Percentiles rank a stretch among this genome's conserved stretches.
Evolutionary conservation across 1,284 basidiomycete species (phyloP).

Genomic region (Leccinum huronense): DNA sequence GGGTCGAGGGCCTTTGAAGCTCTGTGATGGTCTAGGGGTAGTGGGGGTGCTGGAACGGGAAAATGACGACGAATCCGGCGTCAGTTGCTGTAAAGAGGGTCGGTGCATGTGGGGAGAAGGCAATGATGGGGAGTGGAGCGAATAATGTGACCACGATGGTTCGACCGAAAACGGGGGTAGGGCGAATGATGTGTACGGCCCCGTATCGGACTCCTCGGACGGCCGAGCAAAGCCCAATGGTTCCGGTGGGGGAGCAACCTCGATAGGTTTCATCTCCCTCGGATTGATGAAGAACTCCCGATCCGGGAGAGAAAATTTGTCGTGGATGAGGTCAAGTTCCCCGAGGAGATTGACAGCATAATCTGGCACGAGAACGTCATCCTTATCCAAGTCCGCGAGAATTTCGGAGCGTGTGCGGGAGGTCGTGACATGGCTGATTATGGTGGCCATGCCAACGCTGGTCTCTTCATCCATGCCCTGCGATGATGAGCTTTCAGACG

Average conservation of each 20-base stretch:
- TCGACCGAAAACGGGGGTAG: slow-evolving; percentile 30
- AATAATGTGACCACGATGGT: slow-evolving; percentile 22
- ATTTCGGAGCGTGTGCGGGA: slow-evolving; percentile 33
- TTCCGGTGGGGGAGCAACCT: slow-evolving; percentile 29
- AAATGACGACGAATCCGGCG: slow-evolving; percentile 33
- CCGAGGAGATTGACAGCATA: slow-evolving; percentile 35
- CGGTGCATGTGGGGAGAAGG: slow-evolving; percentile 26
- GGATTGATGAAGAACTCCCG: slow-evolving; percentile 32
- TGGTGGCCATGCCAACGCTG: slow-evolving; percentile 28
- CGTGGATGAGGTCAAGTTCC: slow-evolving; percentile 34
- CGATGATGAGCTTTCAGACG: slow-evolving; percentile 28
- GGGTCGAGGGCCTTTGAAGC: slow-evolving; percentile 26
- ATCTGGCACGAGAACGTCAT: slow-evolving; percentile 32
- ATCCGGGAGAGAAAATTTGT: slow-evolving; percentile 32
- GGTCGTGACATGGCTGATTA: slow-evolving; percentile 30
- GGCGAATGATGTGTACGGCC: slow-evolving; percentile 35
- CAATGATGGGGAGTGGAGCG: slow-evolving; percentile 21
- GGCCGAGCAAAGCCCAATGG: slow-evolving; percentile 19
- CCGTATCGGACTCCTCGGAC: slow-evolving; percentile 35
- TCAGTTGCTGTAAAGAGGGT: slow-evolving; percentile 31
- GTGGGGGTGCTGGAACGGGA: slow-evolving; percentile 36
- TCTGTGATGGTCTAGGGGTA: slow-evolving; percentile 29
- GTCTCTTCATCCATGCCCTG: slow-evolving; percentile 20
- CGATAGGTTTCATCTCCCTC: slow-evolving; percentile 34
- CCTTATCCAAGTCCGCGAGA: slow-evolving; percentile 32